Evolutionary conservation across 2,329 filamentous ascomycete species (phyloP).

Genomic region (Paraphoma chrysanthemicola): DNA sequence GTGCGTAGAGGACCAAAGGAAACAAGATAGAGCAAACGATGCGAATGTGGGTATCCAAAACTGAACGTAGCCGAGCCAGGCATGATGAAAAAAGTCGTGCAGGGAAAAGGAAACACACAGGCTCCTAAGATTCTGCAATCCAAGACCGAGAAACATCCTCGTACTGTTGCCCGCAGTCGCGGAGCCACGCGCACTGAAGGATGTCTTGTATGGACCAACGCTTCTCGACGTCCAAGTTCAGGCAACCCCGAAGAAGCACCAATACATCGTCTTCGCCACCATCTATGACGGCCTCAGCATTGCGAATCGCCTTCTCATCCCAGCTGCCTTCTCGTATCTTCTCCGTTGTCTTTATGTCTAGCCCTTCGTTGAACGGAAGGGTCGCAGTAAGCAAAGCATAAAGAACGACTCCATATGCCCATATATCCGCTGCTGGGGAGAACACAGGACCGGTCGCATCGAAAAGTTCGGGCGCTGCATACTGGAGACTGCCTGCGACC

Average conservation of each 20-base stretch:
- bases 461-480: constrained; percentile 60
- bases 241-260: constrained; percentile 65
- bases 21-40: constrained; percentile 7
- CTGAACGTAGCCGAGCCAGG: constrained; percentile 8
- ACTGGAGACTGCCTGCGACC: constrained; percentile 66
- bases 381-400: constrained; percentile 67
- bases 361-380: constrained; percentile 67
- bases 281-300: constrained; percentile 48
- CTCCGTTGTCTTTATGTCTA: constrained; percentile 64
- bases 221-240: constrained; percentile 62
- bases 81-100: constrained; percentile 3
- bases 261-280: constrained; percentile 54
- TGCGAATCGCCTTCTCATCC: constrained; percentile 59
- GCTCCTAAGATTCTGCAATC: constrained; percentile 27
- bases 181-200: constrained; percentile 63
- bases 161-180: constrained; percentile 37
- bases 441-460: constrained; percentile 49
- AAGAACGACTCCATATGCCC: constrained; percentile 71
- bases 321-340: constrained; percentile 68
- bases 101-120: neutral
- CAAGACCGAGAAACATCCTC: constrained; percentile 40
- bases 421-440: constrained; percentile 68
- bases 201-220: constrained; percentile 66
- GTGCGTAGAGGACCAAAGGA: neutral
- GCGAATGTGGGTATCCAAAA: constrained; percentile 36